These are phyloP conservation scores for Aureobasidium leucospermi DNA, from an alignment of 2,329 filamentous ascomycete species.

Conservation along the genomic window DNA sequence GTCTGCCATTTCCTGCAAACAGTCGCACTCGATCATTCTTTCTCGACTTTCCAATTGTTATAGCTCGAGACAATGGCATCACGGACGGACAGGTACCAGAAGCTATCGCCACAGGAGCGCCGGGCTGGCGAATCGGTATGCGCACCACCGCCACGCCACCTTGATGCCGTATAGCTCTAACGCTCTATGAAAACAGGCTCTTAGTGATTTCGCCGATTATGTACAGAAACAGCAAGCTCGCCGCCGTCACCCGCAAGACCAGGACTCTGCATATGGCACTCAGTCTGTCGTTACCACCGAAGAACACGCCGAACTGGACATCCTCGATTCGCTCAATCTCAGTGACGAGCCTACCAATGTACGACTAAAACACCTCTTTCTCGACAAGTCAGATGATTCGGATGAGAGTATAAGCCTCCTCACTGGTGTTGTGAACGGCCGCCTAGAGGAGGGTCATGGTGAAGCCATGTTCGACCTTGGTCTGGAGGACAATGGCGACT, in stretches of 20 bases:
- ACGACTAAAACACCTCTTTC: slow-evolving; percentile 68
- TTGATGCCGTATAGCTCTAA: background rate
- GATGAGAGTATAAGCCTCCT: slow-evolving; percentile 58
- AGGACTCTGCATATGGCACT: slow-evolving; percentile 23
- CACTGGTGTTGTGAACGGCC: slow-evolving; percentile 55
- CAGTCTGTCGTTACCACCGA: slow-evolving; percentile 35
- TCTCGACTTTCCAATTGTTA: background rate
- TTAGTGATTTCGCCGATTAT: slow-evolving; percentile 96
- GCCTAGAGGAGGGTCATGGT: slow-evolving; percentile 75
- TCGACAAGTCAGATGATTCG: slow-evolving; percentile 48
- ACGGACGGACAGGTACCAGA: slow-evolving; percentile 28
- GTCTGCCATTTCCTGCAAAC: background rate
- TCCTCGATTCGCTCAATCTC: slow-evolving; percentile 70
- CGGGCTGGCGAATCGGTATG: slow-evolving; percentile 79
- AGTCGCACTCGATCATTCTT: background rate
- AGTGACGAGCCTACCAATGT: slow-evolving; percentile 62
- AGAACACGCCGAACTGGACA: slow-evolving; percentile 83
- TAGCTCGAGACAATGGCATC: slow-evolving; percentile 22
- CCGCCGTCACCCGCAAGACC: slow-evolving; percentile 39
- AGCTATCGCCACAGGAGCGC: slow-evolving; percentile 64
- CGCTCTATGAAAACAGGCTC: slow-evolving; percentile 45
- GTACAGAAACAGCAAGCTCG: slow-evolving; percentile 86
- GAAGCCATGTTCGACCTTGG: slow-evolving; percentile 90
- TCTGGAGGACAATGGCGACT: slow-evolving; percentile 80
- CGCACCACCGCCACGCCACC: background rate